Conservation (phyloP, 768 basidiomycete genomes). For the Tylopilus rubrobrunneus region DNA sequence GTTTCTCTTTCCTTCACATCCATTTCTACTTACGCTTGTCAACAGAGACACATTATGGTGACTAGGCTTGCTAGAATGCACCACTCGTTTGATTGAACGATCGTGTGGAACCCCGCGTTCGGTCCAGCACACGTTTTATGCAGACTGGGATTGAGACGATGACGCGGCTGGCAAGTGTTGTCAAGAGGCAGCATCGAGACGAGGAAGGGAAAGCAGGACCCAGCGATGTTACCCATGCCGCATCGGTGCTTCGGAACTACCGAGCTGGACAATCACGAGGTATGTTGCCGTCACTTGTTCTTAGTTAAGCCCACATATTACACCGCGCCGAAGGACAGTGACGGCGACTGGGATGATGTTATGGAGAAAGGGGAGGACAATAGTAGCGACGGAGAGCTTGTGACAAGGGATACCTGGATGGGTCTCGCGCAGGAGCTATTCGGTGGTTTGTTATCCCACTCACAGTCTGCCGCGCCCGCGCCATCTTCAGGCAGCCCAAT, state of each 20-base stretch:
- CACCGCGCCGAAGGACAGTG: constrained; percentile 54
- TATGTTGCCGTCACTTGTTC: constrained; percentile 15
- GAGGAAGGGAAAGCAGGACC: neutral
- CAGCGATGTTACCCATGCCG: neutral
- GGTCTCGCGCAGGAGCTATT: constrained; percentile 80
- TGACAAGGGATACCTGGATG: constrained; percentile 56
- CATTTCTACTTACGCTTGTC: neutral
- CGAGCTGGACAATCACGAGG: constrained; percentile 77
- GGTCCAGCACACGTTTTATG: constrained; percentile 64
- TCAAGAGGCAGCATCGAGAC: neutral
- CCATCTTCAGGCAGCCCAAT: constrained; percentile 20
- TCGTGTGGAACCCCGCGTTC: constrained; percentile 61
- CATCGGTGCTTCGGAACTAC: constrained; percentile 36
- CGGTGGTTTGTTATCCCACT: constrained; percentile 60
- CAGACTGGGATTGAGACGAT: constrained; percentile 72
- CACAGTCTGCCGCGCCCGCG: constrained; percentile 48
- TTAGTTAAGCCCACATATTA: constrained; percentile 52
- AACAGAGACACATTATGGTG: constrained; percentile 34
- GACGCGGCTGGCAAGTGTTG: constrained; percentile 48
- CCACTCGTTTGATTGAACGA: neutral
- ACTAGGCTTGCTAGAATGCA: neutral
- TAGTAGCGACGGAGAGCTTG: constrained; percentile 77
- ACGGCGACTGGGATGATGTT: constrained; percentile 83
- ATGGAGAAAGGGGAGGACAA: constrained; percentile 68
- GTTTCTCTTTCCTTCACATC: neutral